phyloP scores from a whole-genome alignment of 225 moss, liverwort and hornwort genomes.

The Physcomitrium patens region DNA sequence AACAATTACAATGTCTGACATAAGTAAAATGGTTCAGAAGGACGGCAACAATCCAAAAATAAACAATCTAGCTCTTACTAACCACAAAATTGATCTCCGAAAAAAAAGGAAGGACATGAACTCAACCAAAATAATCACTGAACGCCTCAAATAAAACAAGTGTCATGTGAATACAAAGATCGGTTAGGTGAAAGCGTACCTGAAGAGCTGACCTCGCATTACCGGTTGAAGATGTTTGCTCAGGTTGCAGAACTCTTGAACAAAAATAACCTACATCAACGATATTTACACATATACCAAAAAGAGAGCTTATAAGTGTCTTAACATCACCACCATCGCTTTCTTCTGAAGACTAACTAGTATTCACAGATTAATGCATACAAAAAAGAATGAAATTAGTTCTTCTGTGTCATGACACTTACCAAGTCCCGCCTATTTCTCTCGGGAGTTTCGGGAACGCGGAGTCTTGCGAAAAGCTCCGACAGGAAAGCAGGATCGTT shows the following conservation, averaged over 20 bases:
- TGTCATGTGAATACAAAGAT: slow-evolving; percentile 12
- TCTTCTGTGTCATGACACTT: slow-evolving; percentile 19
- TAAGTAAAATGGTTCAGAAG: slow-evolving; percentile 25
- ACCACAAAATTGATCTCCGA: slow-evolving; percentile 13
- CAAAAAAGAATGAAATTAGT: background rate
- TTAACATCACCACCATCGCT: background rate
- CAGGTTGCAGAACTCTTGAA: slow-evolving; percentile 98
- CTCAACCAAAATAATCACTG: slow-evolving; percentile 19
- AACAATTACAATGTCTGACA: slow-evolving; percentile 21
- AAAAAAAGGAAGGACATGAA: background rate
- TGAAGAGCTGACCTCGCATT: slow-evolving; percentile 85
- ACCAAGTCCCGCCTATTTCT: slow-evolving; percentile 85
- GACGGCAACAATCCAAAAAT: background rate
- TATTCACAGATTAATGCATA: slow-evolving; percentile 14
- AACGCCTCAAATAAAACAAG: slow-evolving; percentile 16
- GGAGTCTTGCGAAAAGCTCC: slow-evolving; percentile 85
- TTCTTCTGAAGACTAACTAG: slow-evolving; percentile 4
- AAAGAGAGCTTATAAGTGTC: background rate
- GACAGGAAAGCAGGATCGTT: slow-evolving; percentile 79
- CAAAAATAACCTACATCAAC: slow-evolving; percentile 75
- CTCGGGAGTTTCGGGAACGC: slow-evolving; percentile 80
- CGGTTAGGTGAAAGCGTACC: slow-evolving; percentile 50
- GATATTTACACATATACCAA: background rate
- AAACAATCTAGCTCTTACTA: background rate
- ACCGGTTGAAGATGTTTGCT: slow-evolving; percentile 94